phyloP scores from a whole-genome alignment of 192 early-diverging fungal genomes.

The Gaertneriomyces semiglobifer region DNA sequence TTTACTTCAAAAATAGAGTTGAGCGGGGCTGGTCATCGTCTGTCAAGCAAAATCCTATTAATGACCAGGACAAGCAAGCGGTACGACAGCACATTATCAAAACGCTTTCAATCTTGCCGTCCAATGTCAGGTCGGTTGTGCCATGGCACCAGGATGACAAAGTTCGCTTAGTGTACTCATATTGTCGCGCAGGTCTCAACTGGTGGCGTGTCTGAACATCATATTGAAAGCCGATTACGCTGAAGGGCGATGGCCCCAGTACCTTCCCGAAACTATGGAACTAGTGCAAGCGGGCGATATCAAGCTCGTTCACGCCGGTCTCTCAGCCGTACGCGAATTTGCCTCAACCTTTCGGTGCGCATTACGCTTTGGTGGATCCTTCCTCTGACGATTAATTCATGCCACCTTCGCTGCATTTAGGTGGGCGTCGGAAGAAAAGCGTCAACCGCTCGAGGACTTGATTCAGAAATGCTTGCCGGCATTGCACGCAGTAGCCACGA shows the following conservation, averaged over 20 bases:
- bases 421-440: conserved; percentile 61
- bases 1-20: conserved; percentile 90
- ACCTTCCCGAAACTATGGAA: conserved; percentile 61
- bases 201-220: conserved; percentile 69
- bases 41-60: conserved; percentile 27
- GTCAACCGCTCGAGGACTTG: conserved; percentile 66
- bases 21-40: conserved; percentile 63
- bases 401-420: conserved; percentile 30
- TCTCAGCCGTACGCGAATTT: conserved; percentile 75
- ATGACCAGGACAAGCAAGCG: conserved; percentile 56
- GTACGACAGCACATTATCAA: conserved; percentile 73
- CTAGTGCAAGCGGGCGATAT: conserved; percentile 65
- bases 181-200: conserved; percentile 46
- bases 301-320: conserved; percentile 67
- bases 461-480: conserved; percentile 72
- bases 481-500: conserved; percentile 72
- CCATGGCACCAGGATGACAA: conserved; percentile 2
- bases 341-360: conserved; percentile 74
- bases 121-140: conserved; percentile 60
- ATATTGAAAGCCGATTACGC: conserved; percentile 79
- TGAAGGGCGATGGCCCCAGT: conserved; percentile 67
- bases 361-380: neutral
- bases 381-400: conserved; percentile 13
- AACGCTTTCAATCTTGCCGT: conserved; percentile 67
- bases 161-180: neutral